phyloP scores from a whole-genome alignment of 148 eudicot genomes.

The Tetragonia tetragonoides region DNA sequence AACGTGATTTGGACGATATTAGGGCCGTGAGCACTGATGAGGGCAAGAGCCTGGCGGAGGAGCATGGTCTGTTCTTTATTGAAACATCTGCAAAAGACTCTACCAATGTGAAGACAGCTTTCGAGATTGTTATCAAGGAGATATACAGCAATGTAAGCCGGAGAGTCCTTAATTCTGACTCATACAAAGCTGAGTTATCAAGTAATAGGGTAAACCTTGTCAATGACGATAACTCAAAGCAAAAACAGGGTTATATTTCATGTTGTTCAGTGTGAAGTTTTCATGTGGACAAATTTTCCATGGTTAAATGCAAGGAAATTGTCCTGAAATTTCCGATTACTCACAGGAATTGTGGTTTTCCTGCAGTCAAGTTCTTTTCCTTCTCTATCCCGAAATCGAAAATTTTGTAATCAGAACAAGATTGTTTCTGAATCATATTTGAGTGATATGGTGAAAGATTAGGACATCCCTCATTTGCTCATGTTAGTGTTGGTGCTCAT shows the following conservation, averaged over 20 bases:
- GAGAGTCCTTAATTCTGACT: conserved; percentile 60
- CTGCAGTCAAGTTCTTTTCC: not conserved
- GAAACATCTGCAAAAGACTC: conserved; percentile 80
- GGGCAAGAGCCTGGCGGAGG: conserved; percentile 66
- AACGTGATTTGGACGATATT: conserved; percentile 58
- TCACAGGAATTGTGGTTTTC: conserved; percentile 14
- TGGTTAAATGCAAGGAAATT: not conserved
- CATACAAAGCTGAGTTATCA: conserved; percentile 63
- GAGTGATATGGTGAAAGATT: conserved; percentile 22
- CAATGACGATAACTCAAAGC: conserved; percentile 37
- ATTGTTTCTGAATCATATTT: conserved; percentile 14
- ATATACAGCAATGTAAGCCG: conserved; percentile 59
- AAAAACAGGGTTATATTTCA: conserved; percentile 30
- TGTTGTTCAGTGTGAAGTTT: conserved; percentile 47
- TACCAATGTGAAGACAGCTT: conserved; percentile 60
- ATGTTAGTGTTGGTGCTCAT: not conserved
- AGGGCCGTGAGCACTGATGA: conserved; percentile 60
- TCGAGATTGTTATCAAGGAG: conserved; percentile 59
- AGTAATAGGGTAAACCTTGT: conserved; percentile 64
- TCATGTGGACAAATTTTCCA: not conserved
- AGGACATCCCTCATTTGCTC: conserved; percentile 16
- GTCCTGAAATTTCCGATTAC: conserved; percentile 3
- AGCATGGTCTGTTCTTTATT: conserved; percentile 66
- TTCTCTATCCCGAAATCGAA: not conserved
- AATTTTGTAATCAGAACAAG: conserved; percentile 16